phyloP scores from a whole-genome alignment of 1,284 basidiomycete species.

The Cryptococcus hybrid region DNA sequence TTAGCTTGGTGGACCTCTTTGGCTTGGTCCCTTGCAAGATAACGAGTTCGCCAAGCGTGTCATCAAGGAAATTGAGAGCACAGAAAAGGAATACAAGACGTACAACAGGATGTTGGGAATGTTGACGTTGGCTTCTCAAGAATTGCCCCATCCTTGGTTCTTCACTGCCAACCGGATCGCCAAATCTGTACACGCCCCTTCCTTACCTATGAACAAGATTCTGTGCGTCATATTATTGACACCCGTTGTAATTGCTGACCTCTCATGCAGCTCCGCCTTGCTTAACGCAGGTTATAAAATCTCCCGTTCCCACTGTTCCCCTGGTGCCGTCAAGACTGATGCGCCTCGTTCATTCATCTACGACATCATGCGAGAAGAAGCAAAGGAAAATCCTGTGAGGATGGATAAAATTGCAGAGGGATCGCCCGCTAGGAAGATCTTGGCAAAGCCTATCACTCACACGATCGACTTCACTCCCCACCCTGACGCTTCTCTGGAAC shows the following conservation, averaged over 20 bases:
- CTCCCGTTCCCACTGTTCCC: constrained; percentile 83
- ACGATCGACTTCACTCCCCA: constrained; percentile 72
- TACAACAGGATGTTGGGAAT: constrained; percentile 88
- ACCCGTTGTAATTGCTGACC: not conserved
- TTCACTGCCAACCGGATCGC: constrained; percentile 83
- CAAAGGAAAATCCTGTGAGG: constrained; percentile 72
- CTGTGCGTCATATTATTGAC: constrained; percentile 54
- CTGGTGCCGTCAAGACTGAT: constrained; percentile 89
- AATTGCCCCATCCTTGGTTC: constrained; percentile 79
- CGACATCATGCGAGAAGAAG: constrained; percentile 81
- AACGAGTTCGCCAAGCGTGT: constrained; percentile 69
- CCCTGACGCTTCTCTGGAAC: constrained; percentile 58
- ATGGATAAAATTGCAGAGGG: constrained; percentile 71
- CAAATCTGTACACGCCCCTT: constrained; percentile 53
- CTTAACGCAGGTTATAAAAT: constrained; percentile 80
- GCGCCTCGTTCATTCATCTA: constrained; percentile 71
- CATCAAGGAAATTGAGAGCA: constrained; percentile 62
- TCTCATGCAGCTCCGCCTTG: constrained; percentile 63
- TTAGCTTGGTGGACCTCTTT: constrained; percentile 91
- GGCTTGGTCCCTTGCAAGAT: constrained; percentile 87
- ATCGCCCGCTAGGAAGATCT: constrained; percentile 64
- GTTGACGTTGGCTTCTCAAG: constrained; percentile 85
- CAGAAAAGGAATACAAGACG: constrained; percentile 72
- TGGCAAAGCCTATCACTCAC: constrained; percentile 62
- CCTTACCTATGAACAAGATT: constrained; percentile 61